These are phyloP conservation scores for Leccinum imitatum DNA, from an alignment of 768 basidiomycete species.

Conservation along the genomic window DNA sequence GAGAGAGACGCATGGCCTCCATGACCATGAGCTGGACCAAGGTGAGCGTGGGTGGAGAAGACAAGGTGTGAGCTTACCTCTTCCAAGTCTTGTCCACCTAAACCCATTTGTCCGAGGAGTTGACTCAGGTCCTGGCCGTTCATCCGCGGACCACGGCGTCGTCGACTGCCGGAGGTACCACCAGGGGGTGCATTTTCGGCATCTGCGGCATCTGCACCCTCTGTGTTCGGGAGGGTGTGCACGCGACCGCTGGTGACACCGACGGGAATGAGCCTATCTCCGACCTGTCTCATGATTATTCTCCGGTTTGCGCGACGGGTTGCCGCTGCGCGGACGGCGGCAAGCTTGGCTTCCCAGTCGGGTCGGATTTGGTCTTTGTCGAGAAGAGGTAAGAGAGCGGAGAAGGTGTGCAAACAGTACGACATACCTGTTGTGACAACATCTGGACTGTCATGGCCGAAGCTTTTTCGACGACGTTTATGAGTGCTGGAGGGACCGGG, in stretches of 20 bases:
- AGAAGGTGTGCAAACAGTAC: constrained; percentile 2
- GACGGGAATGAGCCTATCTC: constrained; percentile 94
- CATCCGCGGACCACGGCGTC: constrained; percentile 57
- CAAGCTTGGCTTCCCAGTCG: constrained; percentile 96
- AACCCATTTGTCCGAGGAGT: constrained; percentile 57
- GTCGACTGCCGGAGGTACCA: constrained; percentile 46
- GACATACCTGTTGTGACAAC: constrained; percentile 85
- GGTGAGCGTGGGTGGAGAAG: constrained; percentile 15
- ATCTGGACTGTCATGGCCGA: constrained; percentile 79
- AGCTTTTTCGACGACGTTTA: constrained; percentile 85
- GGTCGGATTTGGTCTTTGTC: constrained; percentile 89
- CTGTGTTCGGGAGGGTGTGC: constrained; percentile 61
- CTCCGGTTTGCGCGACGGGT: constrained; percentile 93
- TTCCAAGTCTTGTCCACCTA: constrained; percentile 88
- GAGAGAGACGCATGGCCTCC: constrained; percentile 97
- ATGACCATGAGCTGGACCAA: constrained; percentile 84
- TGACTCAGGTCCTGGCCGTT: constrained; percentile 61
- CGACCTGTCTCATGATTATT: constrained; percentile 98
- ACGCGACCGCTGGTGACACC: constrained; percentile 91
- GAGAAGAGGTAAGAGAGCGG: constrained; percentile 8
- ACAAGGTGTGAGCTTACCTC: constrained; percentile 54
- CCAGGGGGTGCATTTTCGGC: constrained; percentile 34
- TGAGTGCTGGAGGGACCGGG: constrained; percentile 45
- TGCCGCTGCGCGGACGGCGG: constrained; percentile 92
- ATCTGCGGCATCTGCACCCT: constrained; percentile 46